Evolutionary conservation across 2,329 filamentous ascomycete species (phyloP).

Genomic region (Xylariaceae sp.): DNA sequence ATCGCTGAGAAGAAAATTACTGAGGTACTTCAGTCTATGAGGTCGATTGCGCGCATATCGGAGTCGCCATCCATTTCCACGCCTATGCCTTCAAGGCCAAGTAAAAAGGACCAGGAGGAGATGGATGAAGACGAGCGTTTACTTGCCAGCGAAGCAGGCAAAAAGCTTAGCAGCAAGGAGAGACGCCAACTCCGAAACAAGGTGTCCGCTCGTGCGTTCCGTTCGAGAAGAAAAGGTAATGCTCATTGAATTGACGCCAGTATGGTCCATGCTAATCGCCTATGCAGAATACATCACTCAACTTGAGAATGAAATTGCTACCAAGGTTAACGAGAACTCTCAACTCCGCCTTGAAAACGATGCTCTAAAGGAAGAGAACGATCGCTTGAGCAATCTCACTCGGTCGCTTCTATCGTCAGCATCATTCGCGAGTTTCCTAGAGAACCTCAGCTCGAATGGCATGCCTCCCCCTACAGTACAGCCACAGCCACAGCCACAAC

Average conservation of each 20-base stretch:
- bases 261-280: conserved; percentile 41
- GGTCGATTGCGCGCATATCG: conserved; percentile 58
- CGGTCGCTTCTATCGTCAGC: conserved; percentile 75
- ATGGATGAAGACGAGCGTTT: conserved; percentile 91
- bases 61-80: conserved; percentile 49
- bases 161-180: conserved; percentile 98
- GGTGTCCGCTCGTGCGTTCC: conserved; percentile 94
- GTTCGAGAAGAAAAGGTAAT: conserved; percentile 95
- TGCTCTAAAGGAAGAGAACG: conserved; percentile 78
- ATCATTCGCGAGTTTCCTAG: conserved; percentile 76
- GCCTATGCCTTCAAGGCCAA: conserved; percentile 62
- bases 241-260: neutral
- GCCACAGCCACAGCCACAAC: conserved; percentile 26
- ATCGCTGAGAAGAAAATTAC: conserved; percentile 89
- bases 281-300: conserved; percentile 89
- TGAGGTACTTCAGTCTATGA: conserved; percentile 87
- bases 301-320: conserved; percentile 82
- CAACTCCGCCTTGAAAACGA: conserved; percentile 77
- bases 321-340: conserved; percentile 76
- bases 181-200: conserved; percentile 97
- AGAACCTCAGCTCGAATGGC: conserved; percentile 60
- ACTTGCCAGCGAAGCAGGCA: conserved; percentile 76
- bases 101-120: conserved; percentile 90
- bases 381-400: conserved; percentile 69
- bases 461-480: conserved; percentile 36